Conservation (phyloP, 2,329 filamentous ascomycete species). For the Arthroderma sp. region DNA sequence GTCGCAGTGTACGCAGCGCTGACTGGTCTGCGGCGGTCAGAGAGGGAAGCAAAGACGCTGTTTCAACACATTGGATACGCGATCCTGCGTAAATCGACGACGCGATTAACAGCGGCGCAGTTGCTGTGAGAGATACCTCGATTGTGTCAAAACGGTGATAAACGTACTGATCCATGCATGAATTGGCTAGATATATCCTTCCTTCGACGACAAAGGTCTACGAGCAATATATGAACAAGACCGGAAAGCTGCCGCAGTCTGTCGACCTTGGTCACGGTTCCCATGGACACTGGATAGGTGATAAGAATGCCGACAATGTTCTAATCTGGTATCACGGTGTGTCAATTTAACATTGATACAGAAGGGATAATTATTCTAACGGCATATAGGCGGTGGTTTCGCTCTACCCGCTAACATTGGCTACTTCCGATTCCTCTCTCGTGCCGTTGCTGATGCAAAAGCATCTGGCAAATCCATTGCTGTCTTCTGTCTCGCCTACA, state of each 20-base stretch:
- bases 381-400: slow-evolving; percentile 42
- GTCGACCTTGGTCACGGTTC: slow-evolving; percentile 21
- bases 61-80: slow-evolving; percentile 22
- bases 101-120: slow-evolving; percentile 11
- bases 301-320: slow-evolving; percentile 27
- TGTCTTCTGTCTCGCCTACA: slow-evolving; percentile 45
- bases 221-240: slow-evolving; percentile 14
- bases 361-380: background rate
- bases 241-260: slow-evolving; percentile 17
- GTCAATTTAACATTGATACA: background rate
- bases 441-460: slow-evolving; percentile 30
- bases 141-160: background rate
- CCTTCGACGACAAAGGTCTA: slow-evolving; percentile 18
- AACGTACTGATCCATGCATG: background rate
- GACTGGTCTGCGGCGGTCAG: slow-evolving; percentile 27
- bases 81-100: slow-evolving; percentile 11
- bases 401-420: slow-evolving; percentile 33
- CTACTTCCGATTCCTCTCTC: slow-evolving; percentile 37
- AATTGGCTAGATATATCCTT: slow-evolving; percentile 13
- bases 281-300: slow-evolving; percentile 27
- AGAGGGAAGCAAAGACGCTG: slow-evolving; percentile 23
- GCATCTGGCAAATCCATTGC: slow-evolving; percentile 33
- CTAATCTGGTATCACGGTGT: slow-evolving; percentile 27
- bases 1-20: slow-evolving; percentile 19
- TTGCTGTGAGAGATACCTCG: background rate